phyloP scores from a whole-genome alignment of 805 yeast species.

The Starmerella davenportii region DNA sequence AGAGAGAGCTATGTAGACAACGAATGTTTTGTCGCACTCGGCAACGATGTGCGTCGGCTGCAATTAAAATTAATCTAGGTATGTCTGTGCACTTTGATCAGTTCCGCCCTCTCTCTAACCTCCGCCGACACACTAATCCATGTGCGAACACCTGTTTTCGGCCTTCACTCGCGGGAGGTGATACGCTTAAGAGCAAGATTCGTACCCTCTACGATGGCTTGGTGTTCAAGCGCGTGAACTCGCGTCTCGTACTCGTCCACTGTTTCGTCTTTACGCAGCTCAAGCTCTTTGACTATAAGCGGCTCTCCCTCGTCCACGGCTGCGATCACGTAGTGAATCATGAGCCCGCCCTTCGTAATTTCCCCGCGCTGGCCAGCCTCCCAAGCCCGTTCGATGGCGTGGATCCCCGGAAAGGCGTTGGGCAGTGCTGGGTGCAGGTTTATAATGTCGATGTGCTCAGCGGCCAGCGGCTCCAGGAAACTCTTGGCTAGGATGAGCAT shows the following conservation, averaged over 20 bases:
- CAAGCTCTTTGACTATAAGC: constrained; percentile 60
- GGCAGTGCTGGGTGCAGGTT: constrained; percentile 95
- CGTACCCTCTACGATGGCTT: constrained; percentile 87
- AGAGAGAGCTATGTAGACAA: too few species aligned
- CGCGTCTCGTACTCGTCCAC: constrained; percentile 64
- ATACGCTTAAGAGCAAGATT: constrained; percentile 32
- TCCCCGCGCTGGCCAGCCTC: constrained; percentile 79
- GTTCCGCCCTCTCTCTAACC: too few species aligned
- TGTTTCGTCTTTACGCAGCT: constrained; percentile 51
- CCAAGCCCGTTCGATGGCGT: constrained; percentile 94
- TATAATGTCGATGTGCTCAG: constrained; percentile 55
- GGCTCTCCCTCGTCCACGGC: constrained; percentile 93
- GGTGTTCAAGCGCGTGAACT: constrained; percentile 71
- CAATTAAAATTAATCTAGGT: too few species aligned
- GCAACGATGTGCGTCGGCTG: too few species aligned
- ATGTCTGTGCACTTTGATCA: too few species aligned
- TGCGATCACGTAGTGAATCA: constrained; percentile 93
- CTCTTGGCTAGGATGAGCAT: constrained; percentile 73
- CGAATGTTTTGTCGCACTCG: too few species aligned
- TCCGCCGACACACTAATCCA: too few species aligned
- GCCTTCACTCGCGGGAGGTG: too few species aligned
- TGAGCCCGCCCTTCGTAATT: constrained; percentile 65
- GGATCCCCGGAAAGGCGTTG: constrained; percentile 91
- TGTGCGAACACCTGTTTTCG: too few species aligned
- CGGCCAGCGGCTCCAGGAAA: constrained; percentile 47